Conservation (phyloP, 176 grass and related monocot genomes). For the Ensete ventricosum region DNA sequence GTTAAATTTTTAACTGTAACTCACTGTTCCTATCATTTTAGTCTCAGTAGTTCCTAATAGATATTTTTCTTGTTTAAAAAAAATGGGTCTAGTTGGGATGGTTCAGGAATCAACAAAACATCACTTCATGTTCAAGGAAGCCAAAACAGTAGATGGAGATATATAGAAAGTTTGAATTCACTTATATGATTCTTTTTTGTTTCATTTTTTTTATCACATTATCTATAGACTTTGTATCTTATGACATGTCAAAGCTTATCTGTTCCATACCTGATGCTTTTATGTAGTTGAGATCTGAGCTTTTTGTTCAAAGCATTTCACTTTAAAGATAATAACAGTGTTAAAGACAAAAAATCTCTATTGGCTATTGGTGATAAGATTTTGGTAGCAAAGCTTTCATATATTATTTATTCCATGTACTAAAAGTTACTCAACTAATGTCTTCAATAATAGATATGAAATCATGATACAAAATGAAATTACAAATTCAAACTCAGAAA, state of each 20-base stretch:
- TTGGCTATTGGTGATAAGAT: constrained; percentile 22
- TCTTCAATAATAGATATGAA: constrained; percentile 68
- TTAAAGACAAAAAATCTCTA: constrained; percentile 18
- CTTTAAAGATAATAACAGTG: constrained; percentile 25
- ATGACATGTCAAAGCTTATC: constrained; percentile 14
- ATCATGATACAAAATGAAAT: constrained; percentile 32
- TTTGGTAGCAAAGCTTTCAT: constrained; percentile 20
- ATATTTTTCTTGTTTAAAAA: not conserved
- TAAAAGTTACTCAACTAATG: constrained; percentile 55
- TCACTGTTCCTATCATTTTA: no score
- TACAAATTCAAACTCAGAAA: constrained; percentile 33
- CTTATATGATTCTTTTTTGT: constrained; percentile 42
- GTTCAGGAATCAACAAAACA: constrained; percentile 59
- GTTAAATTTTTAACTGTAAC: no score
- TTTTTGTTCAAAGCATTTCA: constrained; percentile 85
- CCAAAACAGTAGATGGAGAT: constrained; percentile 93
- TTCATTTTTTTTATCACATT: constrained; percentile 4
- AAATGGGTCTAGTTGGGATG: constrained; percentile 8
- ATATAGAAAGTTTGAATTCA: constrained; percentile 40
- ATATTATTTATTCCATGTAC: constrained; percentile 23
- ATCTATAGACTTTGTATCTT: not conserved
- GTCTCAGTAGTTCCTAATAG: no score
- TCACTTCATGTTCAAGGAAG: constrained; percentile 85
- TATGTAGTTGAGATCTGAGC: constrained; percentile 73
- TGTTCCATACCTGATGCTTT: constrained; percentile 19